Conservation (phyloP, 2,329 filamentous ascomycete genomes). For the Pyricularia sp. region DNA sequence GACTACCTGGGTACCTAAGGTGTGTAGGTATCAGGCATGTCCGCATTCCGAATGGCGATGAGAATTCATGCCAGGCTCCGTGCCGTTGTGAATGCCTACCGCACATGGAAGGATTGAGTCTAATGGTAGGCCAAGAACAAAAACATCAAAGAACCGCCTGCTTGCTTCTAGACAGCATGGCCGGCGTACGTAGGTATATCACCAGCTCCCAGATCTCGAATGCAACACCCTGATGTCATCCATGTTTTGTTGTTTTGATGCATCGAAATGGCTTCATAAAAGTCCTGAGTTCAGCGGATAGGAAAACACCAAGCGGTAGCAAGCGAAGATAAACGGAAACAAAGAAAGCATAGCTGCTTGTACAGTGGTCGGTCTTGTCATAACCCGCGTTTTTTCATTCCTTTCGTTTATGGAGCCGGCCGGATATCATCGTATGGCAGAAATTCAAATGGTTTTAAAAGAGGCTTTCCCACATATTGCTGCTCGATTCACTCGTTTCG, state of each 20-base stretch:
- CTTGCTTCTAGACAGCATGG: neutral
- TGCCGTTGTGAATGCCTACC: too few species aligned
- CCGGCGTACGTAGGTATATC: neutral
- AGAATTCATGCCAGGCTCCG: too few species aligned
- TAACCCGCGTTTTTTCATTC: conserved; percentile 3
- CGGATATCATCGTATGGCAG: conserved; percentile 4
- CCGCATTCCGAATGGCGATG: too few species aligned
- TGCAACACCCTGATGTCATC: neutral
- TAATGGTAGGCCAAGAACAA: neutral
- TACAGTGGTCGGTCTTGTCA: neutral
- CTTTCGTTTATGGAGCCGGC: neutral
- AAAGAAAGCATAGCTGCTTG: neutral
- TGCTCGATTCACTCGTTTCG: conserved; percentile 11
- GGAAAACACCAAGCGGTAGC: neutral
- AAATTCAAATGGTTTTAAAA: conserved; percentile 2
- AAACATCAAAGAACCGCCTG: neutral
- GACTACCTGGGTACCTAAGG: too few species aligned
- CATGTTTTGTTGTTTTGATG: neutral
- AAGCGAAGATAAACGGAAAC: neutral
- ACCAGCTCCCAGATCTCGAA: neutral
- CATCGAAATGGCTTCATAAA: neutral
- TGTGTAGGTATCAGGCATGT: too few species aligned
- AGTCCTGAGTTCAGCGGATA: neutral
- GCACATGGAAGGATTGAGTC: too few species aligned
- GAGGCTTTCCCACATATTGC: conserved; percentile 1